Evolutionary conservation across 192 early-diverging fungal genomes (phyloP), one percentile per base, ranked within the genome.

Genomic region (Podila epigama): DNA sequence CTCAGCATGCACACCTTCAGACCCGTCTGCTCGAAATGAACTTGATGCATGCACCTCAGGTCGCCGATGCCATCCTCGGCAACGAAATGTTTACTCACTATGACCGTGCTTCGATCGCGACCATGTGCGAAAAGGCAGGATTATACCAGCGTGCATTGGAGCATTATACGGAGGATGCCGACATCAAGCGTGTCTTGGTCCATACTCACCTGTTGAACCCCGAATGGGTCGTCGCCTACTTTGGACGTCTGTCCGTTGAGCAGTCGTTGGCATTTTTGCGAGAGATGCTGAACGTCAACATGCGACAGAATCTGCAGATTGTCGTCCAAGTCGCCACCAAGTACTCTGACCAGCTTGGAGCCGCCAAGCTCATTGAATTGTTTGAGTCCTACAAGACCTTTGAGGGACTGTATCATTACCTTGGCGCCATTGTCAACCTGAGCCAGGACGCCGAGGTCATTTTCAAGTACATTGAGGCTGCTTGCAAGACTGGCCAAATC

Each of bases 391-490:
- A 83, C 88, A 96, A 95, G 84, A 93, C 91, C 61, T 93, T 87
- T 68, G 97, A 99, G 79, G 96, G 95, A 25, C 84, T 99, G 58
- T 99, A 99, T 81, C 98, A 97, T 82, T 99, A 96, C 82, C 82
- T 99, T 36, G 97, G 95, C 1, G 92, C 98, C 0, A 90, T 98
- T 48, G 97, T 98, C 70, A 99, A 98, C 79, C 87, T 98, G 53
- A 94, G 94, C 66, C 90, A 95, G 63, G 95, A 97, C 66, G 87
- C 93, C 10, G 92, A 95, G 41, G 97, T 99, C 0, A 94, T 97
- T 65, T 97, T 96, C 88, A 98, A 98, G 87, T 98, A 98, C 82
- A 99, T 99, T 62, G 96, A 99, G 81, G 93, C 98, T 8, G 97
- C 94, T 10, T 91, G 91, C 60, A 83, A 90, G 37, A 94, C 94